Evolutionary conservation across 192 early-diverging fungal species (phyloP).

Genomic region (Umbelopsis ramanniana): DNA sequence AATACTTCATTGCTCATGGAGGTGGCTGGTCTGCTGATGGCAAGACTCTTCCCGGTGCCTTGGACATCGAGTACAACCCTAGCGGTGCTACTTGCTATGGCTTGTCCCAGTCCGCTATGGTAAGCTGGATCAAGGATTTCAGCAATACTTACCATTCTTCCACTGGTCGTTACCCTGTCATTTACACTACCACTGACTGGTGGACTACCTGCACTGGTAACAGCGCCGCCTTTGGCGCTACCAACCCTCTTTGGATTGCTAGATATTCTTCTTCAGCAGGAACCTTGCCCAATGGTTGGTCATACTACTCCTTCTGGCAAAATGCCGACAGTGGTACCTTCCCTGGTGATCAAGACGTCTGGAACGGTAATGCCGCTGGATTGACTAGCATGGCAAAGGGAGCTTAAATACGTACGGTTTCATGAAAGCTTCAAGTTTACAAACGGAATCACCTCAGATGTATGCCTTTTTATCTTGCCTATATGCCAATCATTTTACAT

Average conservation of each 20-base stretch:
- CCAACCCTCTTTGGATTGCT: slow-evolving; percentile 42
- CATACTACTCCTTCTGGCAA: slow-evolving; percentile 34
- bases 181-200: slow-evolving; percentile 43
- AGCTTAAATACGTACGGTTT: neutral
- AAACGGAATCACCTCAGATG: too few species aligned
- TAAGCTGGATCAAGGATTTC: slow-evolving; percentile 35
- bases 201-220: slow-evolving; percentile 40
- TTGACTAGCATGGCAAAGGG: slow-evolving; percentile 24
- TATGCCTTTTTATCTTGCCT: too few species aligned
- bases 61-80: slow-evolving; percentile 36
- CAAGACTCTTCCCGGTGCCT: slow-evolving; percentile 38
- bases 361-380: slow-evolving; percentile 26
- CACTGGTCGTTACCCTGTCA: slow-evolving; percentile 37
- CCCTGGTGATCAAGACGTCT: slow-evolving; percentile 31
- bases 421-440: too few species aligned
- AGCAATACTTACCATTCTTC: slow-evolving; percentile 34
- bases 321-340: slow-evolving; percentile 27
- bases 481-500: too few species aligned
- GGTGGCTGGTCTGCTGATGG: slow-evolving; percentile 43
- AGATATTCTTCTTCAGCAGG: slow-evolving; percentile 27
- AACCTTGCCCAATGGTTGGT: slow-evolving; percentile 29
- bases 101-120: slow-evolving; percentile 31
- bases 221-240: slow-evolving; percentile 24
- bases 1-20: slow-evolving; percentile 34
- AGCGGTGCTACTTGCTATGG: slow-evolving; percentile 32